Evolutionary conservation across 2,329 filamentous ascomycete species (phyloP).

Genomic region (Didymella lethalis): DNA sequence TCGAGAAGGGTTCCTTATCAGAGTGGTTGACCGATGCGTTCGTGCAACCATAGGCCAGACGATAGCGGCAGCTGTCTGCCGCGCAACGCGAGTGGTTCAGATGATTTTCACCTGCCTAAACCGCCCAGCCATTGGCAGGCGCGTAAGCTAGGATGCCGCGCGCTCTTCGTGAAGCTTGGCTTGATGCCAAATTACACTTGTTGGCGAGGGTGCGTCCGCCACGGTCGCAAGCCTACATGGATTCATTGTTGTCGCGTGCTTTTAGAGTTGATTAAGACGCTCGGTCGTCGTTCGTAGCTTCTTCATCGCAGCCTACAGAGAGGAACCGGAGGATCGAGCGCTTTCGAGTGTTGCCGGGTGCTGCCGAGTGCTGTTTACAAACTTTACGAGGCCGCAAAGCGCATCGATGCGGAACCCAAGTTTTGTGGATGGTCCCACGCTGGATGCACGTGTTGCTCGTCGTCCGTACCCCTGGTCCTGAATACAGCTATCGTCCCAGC

Average conservation of each 20-base stretch:
- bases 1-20: conserved; percentile 27
- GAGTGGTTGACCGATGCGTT: conserved; percentile 14
- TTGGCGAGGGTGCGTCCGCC: conserved; percentile 16
- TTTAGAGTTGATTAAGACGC: background rate
- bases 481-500: conserved; percentile 20
- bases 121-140: conserved; percentile 6
- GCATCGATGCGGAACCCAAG: conserved; percentile 10
- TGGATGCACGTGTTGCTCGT: conserved; percentile 25
- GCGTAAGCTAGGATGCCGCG: conserved; percentile 7
- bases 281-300: background rate
- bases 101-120: conserved; percentile 18
- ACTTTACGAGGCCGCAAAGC: conserved; percentile 2
- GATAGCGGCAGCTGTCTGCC: conserved; percentile 15
- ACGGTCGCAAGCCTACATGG: background rate
- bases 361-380: too few species aligned
- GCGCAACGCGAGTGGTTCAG: conserved; percentile 14
- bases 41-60: conserved; percentile 14
- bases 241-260: conserved; percentile 11
- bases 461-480: conserved; percentile 21
- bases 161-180: conserved; percentile 26
- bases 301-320: background rate
- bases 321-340: background rate
- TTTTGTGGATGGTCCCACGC: conserved; percentile 30
- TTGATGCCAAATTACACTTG: conserved; percentile 27
- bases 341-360: background rate